These are phyloP conservation scores for Candida ponderosae DNA, from an alignment of 805 yeast species.

Conservation along the genomic window DNA sequence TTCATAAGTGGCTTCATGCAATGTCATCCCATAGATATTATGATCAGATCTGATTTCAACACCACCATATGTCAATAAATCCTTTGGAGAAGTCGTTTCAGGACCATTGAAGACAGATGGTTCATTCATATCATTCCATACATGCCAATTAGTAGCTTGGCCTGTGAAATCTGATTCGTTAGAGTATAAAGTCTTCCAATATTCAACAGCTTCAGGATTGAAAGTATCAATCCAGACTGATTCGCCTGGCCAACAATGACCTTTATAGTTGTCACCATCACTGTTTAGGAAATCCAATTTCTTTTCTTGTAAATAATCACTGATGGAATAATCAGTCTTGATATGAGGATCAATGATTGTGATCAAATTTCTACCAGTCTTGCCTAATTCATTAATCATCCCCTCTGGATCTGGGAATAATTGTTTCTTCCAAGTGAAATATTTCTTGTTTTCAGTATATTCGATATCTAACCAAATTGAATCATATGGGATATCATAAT, in stretches of 20 bases:
- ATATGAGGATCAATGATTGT: constrained; percentile 90
- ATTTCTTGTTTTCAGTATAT: constrained; percentile 78
- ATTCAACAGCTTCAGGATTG: constrained; percentile 47
- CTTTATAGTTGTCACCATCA: constrained; percentile 48
- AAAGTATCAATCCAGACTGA: constrained; percentile 89
- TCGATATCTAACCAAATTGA: constrained; percentile 94
- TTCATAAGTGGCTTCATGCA: constrained; percentile 71
- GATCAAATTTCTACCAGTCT: constrained; percentile 73
- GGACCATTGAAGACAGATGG: constrained; percentile 95
- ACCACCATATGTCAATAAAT: constrained; percentile 65
- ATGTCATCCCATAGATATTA: constrained; percentile 73
- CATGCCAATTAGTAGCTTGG: constrained; percentile 54
- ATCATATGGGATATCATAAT: constrained; percentile 73
- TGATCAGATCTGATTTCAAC: constrained; percentile 92
- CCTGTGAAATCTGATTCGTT: constrained; percentile 40
- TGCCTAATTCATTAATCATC: constrained; percentile 59
- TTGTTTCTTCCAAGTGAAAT: constrained; percentile 82
- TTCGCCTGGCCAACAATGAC: constrained; percentile 98
- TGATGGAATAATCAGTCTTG: constrained; percentile 60
- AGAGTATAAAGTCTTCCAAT: constrained; percentile 52
- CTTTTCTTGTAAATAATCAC: constrained; percentile 38
- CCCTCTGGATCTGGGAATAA: constrained; percentile 66
- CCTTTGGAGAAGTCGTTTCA: constrained; percentile 85
- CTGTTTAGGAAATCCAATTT: constrained; percentile 39
- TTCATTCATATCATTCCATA: constrained; percentile 99